Base-by-base conservation (phyloP, 2,329 filamentous ascomycete species). In the Fonsecaea erecta region DNA sequence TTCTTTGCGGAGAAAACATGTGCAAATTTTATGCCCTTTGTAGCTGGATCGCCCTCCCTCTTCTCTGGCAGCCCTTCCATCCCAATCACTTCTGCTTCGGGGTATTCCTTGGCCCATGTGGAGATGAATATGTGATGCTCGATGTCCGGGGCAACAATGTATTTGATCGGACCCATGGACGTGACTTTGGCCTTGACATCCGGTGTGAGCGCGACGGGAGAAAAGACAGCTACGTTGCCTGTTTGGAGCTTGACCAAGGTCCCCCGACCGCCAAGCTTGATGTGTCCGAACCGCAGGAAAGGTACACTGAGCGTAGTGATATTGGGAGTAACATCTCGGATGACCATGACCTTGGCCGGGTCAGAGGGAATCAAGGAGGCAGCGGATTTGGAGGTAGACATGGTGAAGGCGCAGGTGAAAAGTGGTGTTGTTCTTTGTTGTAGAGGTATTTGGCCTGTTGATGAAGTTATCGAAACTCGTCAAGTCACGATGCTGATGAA, bases 81-180 rank as follows among this genome's bases (percentile, higher is more conserved):
- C 0, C 88, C 94, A 72, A 98, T 85, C 54, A 99, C 84, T 72
- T 89, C 88, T 34, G 94, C 93, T 48, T 84, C 77, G 0, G 94
- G 93, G 76, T 87, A 98, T 28, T 87, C 90, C 55, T 85, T 81
- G 73, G 90, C 87, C 94, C 95, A 99, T 55, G 91, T 84, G 0
- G 90, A 89, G 60, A 99, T 77, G 81, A 95, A 96, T 76, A 99
- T 92, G 84, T 99, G 95, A 78, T 99, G 95, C 81, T 99, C 93
- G 59, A 91, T 84, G 77, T 99, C 95, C 0, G 90, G 87, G 0
- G 95, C 94, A 28, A 94, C 83, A 70, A 99, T 88, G 83, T 98
- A 98, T 71, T 85, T 86, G 58, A 97, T 86, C 48, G 87, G 84
- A 56, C 88, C 88, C 63, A 92, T 80, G 35, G 81, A 76, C n/a